Evolutionary conservation across 1,284 basidiomycete genomes (phyloP).

Genomic region (Serendipita sp.): DNA sequence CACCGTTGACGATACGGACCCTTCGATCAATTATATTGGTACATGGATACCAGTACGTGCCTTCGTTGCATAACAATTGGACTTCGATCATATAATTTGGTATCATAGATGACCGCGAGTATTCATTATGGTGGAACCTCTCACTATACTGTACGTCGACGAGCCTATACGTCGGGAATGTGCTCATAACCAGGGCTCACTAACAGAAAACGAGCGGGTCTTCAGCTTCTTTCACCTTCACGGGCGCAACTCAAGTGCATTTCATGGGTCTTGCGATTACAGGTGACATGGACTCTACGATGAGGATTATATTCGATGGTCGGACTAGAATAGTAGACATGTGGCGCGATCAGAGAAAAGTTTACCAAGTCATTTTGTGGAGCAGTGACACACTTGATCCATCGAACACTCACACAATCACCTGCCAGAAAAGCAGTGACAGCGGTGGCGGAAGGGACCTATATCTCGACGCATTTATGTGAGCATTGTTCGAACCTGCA

Average conservation of each 20-base stretch:
- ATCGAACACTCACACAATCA: neutral
- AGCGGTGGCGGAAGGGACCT: neutral
- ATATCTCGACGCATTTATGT: conserved; percentile 1
- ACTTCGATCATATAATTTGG: too few species aligned
- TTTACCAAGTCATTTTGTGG: neutral
- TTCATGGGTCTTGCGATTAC: neutral
- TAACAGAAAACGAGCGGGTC: neutral
- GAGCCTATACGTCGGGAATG: neutral
- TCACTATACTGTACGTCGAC: neutral
- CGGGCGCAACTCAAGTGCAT: neutral
- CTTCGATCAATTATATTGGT: neutral
- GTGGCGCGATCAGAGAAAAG: neutral
- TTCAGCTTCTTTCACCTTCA: neutral
- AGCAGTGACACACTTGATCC: neutral
- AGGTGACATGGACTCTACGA: neutral
- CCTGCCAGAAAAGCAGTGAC: neutral
- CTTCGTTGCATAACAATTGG: too few species aligned
- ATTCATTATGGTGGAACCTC: neutral
- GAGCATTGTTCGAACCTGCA: too few species aligned
- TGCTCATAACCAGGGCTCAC: neutral
- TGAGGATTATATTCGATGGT: neutral
- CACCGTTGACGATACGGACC: neutral
- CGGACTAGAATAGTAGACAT: neutral
- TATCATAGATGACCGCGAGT: neutral
- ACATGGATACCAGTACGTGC: neutral